phyloP scores from a whole-genome alignment of 2,329 filamentous ascomycete species.

The Claviceps pusilla region DNA sequence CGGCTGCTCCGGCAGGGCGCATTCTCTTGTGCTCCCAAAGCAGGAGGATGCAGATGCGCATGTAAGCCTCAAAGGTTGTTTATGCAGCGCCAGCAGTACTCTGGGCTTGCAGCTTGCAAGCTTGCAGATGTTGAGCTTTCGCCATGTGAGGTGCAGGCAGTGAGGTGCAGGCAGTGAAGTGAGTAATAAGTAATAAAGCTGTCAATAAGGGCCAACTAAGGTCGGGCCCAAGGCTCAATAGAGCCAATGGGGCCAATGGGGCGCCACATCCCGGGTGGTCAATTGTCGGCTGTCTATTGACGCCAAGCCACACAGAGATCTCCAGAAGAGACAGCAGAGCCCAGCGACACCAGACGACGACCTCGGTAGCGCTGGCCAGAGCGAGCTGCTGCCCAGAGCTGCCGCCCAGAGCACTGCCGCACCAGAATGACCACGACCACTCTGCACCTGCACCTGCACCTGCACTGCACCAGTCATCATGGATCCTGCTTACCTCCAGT shows the following conservation, averaged over 20 bases:
- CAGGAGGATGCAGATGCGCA: background rate
- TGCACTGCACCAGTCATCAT: background rate
- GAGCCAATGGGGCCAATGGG: background rate
- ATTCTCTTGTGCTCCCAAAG: background rate
- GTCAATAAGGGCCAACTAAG: no score
- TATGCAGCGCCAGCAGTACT: background rate
- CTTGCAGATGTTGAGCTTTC: background rate
- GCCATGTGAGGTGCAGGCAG: no score
- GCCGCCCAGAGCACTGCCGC: no score
- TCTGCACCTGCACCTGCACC: no score
- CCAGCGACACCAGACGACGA: no score
- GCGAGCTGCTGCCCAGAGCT: no score
- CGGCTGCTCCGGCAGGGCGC: background rate
- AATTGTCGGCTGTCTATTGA: background rate
- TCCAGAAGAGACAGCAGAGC: no score
- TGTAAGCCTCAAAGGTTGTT: background rate
- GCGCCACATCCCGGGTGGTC: background rate
- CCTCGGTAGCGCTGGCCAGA: no score
- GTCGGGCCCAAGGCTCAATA: background rate
- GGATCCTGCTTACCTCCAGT: no score
- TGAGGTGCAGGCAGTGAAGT: no score
- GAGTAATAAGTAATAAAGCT: no score
- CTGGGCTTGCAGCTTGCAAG: background rate
- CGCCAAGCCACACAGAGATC: background rate
- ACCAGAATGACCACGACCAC: no score